Evolutionary conservation across 176 grass and related monocot species (phyloP), one percentile per base, ranked within the genome.

Genomic region (Eremochloa ophiuroides): DNA sequence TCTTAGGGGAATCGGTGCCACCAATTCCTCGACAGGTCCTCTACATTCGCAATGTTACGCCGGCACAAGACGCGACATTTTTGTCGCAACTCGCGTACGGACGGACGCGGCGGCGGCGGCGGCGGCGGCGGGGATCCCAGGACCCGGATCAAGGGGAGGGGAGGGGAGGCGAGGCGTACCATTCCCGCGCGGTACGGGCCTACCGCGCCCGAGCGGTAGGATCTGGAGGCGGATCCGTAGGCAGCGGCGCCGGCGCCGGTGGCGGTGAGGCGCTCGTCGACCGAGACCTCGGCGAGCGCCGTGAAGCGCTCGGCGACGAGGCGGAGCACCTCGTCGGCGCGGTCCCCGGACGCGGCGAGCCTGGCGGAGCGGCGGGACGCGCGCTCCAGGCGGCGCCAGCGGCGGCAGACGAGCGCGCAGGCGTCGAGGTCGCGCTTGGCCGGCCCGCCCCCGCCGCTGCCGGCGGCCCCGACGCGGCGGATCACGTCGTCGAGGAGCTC

Each of bases 391-490:
- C 59, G 69, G 77, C 68, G 75, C 94, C 94, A 97, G 51, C 86
- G 84, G 74, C 83, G 83, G 80, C 91, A 97, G 17, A 92, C 89
- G 61, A 97, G 85, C 17, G 91, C 40, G 72, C 89, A 97, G 23
- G 89, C 82, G 76, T 92, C 94, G 20, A 75, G 81, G 86, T 97
- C 91, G 62, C 83, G 50, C 76, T 97, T 97, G 37, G 31, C 43
- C n/a, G n/a, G n/a, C 2, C 18, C 50, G 50, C 18, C 50, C 17
- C 53, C 11, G 43, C 18, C 39, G 6, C 39, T 55, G 50, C 39
- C 30, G 20, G 27, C 56, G 31, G 60, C 42, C 11, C 85, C 87
- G 8, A 97, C 72, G 35, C 83, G 82, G 38, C 83, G 77, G 41
- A 97, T 74, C 30, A 97, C 85, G 17, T 90, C 84, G 26, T 82